These are phyloP conservation scores for Colletotrichum musae DNA, from an alignment of 2,329 filamentous ascomycete genomes.

Conservation along the genomic window DNA sequence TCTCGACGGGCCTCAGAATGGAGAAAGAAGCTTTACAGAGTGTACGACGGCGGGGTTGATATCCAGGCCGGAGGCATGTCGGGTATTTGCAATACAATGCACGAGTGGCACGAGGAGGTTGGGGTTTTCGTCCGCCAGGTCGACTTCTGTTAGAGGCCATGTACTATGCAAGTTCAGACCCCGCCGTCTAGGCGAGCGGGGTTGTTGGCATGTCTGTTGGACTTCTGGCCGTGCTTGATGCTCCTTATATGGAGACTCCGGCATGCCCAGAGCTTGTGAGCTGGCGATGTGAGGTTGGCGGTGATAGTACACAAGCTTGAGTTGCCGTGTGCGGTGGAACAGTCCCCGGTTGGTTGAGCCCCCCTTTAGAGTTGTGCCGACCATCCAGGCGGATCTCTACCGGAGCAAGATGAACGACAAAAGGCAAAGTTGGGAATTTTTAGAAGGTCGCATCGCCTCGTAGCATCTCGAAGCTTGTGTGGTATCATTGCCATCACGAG, in stretches of 20 bases:
- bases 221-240: not conserved
- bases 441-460: not conserved
- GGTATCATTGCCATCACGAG: not conserved
- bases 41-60: not conserved
- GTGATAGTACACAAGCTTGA: not conserved
- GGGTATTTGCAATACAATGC: not conserved
- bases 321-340: not conserved
- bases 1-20: no score
- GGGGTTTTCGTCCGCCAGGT: not conserved
- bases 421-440: conserved; percentile 2
- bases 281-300: not conserved
- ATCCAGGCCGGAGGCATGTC: not conserved
- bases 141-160: not conserved
- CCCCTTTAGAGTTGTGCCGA: conserved; percentile 15
- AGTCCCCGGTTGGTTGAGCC: not conserved
- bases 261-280: not conserved
- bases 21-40: no score
- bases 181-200: not conserved
- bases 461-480: not conserved
- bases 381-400: conserved; percentile 7
- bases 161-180: not conserved
- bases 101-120: conserved; percentile 15
- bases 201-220: not conserved
- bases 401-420: not conserved
- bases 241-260: not conserved